Evolutionary conservation across 2,329 filamentous ascomycete genomes (phyloP), one percentile per base, ranked within the genome.

Genomic region (Achaetomium macrosporum): DNA sequence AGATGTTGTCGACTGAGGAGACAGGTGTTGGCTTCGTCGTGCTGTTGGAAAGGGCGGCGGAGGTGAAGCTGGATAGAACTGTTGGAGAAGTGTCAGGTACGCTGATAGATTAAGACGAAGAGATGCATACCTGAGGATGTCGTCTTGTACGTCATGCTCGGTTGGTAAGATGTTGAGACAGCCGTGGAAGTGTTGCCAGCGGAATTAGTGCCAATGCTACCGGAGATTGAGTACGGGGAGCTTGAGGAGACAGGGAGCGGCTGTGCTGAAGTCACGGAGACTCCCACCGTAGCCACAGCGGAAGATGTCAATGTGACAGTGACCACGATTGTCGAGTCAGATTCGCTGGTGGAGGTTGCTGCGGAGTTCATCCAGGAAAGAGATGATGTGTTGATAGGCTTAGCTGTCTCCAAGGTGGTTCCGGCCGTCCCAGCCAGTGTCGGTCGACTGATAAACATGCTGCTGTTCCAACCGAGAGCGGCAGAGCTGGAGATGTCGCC

Each of bases 101-200:
- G 35, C 2, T 6, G n/a, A 1, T 29, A 25, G 17, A 10, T 1
- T 2, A 15, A 20, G 19, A 13, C 11, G 9, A n/a, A 5, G 7
- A 39, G 15, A 29, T 16, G n/a, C 36, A 20, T 40, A 42, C 42
- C 15, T n/a, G 40, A 16, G 3, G 43, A 17, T 3, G 53, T 53
- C 10, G 50, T 56, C 25, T 44, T 41, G 31, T 56, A 58, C 9
- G 56, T 54, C 29, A 56, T 15, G 35, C 53, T 58, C 7, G 45
- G 47, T 12, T 54, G 41, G 35, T 56, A 56, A 2, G 50, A 42
- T 2, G 45, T 41, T 3, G 45, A 16, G 15, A 7, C 5, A 3
- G 1, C 6, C 1, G 47, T 17, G 12, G 45, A 44, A 2, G 12
- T 31, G n/a, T 50, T 30, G 5, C 29, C 35, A 2, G 36, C 12